A percentile compares a stretch with the other conserved stretches of the same genome.
Evolutionary conservation across 2,329 filamentous ascomycete genomes (phyloP).

Genomic region (Verticillium alfalfae): DNA sequence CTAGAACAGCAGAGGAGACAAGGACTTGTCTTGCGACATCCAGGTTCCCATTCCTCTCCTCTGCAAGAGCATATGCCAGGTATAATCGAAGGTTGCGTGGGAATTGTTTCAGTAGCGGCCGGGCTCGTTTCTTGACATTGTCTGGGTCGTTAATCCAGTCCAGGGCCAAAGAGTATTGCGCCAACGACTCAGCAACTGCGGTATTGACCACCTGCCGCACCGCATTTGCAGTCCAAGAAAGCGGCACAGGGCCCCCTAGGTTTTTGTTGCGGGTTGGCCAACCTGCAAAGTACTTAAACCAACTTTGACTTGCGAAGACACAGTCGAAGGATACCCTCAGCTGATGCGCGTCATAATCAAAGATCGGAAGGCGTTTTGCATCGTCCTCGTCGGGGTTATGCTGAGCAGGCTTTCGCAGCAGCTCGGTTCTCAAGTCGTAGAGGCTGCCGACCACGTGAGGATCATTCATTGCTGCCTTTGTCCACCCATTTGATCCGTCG

Average conservation of each 20-base stretch:
- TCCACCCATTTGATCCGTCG: constrained; percentile 20
- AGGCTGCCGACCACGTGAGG: constrained; percentile 3
- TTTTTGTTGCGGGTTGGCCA: constrained; percentile 14
- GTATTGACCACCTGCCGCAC: constrained; percentile 52
- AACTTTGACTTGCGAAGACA: constrained; percentile 40
- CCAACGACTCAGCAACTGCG: constrained; percentile 45
- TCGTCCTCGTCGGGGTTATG: constrained; percentile 4
- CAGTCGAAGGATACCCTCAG: constrained; percentile 39
- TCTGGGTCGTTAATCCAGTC: constrained; percentile 49
- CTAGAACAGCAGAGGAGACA: constrained; percentile 49
- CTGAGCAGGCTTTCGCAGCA: constrained; percentile 4
- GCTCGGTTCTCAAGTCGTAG: constrained; percentile 2
- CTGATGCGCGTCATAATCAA: constrained; percentile 20
- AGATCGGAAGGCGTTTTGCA: constrained; percentile 10
- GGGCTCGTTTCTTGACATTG: constrained; percentile 64
- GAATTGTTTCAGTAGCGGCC: constrained; percentile 63
- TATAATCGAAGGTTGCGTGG: constrained; percentile 64
- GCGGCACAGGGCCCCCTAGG: constrained; percentile 26
- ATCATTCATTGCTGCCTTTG: constrained; percentile 21
- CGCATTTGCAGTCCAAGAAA: constrained; percentile 42
- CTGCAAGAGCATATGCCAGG: constrained; percentile 71
- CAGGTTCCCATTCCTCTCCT: constrained; percentile 52
- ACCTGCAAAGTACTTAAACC: constrained; percentile 36
- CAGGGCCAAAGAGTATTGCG: constrained; percentile 66
- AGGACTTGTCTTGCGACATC: constrained; percentile 61